Evolutionary conservation across 257 asterid genomes (phyloP), one percentile per base, ranked within the genome.

Genomic region (Scutellaria barbata): DNA sequence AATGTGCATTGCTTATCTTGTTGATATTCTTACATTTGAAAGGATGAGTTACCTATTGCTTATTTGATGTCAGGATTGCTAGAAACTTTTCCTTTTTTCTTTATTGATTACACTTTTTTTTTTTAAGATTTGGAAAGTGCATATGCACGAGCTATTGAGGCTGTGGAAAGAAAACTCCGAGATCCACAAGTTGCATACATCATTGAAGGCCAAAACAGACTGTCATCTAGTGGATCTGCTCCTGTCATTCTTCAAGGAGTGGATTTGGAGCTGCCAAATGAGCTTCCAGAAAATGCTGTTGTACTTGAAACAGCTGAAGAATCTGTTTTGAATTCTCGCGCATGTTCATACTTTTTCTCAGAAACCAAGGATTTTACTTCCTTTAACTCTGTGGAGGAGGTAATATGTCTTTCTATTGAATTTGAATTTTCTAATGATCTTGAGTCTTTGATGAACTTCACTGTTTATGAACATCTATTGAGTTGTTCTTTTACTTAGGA

Each of bases 151-250:
- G 91, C 96, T 77, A 84, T 81, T 76, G 84, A 86, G 69, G 86
- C 77, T 64, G 83, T 88, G 68, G 87, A 81, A 72, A 35, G 67
- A 57, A 88, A 85, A 78, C 88, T 94, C 78, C 82, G 81, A 83
- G 96, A 85, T 74, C 92, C 90, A 69, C 91, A 80, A 74, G 87
- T 82, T 67, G 82, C 98, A 75, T 94, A 81, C 81, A 75, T 94
- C 66, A 25, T 89, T 64, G 98, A 90, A 81, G 80, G 92, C 70
- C 81, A 73, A 48, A 80, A 72, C 69, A 73, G 70, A 66, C 66
- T 83, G 73, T 82, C 87, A 46, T 40, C 82, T 70, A 83, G 81
- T 73, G 84, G 80, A 68, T 75, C 81, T 17, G 81, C 54, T 74
- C 87, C 92, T 72, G 64, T 85, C 52, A 79, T 91, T 70, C 81